Conservation (phyloP, 208 protist genomes). For the Acanthamoeba castellanii region DNA sequence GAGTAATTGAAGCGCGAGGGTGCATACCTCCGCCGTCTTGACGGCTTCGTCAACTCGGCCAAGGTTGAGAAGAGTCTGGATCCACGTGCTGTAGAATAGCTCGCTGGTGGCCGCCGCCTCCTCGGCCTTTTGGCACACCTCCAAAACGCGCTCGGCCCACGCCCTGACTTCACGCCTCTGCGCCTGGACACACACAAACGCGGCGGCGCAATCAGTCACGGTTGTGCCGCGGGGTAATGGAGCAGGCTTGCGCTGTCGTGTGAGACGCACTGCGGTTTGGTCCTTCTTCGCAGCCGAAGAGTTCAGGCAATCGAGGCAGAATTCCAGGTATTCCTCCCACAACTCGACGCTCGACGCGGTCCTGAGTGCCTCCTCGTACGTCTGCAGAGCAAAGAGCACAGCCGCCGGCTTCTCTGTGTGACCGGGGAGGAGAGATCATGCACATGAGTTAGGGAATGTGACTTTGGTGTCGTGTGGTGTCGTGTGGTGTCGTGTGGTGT, state of each 20-base stretch:
- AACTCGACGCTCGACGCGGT: not conserved
- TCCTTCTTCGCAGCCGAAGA: not conserved
- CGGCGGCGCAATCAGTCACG: too few species aligned
- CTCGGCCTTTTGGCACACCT: slow-evolving; percentile 38
- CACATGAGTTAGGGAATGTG: too few species aligned
- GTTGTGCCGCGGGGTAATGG: not conserved
- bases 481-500: too few species aligned
- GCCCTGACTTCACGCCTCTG: not conserved
- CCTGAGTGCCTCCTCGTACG: slow-evolving; percentile 16
- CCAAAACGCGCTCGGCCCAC: slow-evolving; percentile 19
- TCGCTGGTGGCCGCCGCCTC: not conserved
- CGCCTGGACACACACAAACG: not conserved
- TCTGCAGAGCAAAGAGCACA: slow-evolving; percentile 1
- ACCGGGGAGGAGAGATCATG: too few species aligned
- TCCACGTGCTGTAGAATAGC: not conserved
- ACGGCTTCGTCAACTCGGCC: not conserved
- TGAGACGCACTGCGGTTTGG: not conserved
- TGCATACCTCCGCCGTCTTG: not conserved
- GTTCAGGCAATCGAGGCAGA: not conserved
- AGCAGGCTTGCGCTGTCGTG: not conserved
- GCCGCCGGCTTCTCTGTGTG: not conserved
- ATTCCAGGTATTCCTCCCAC: slow-evolving; percentile 3
- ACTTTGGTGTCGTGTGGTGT: too few species aligned
- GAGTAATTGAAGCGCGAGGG: too few species aligned
- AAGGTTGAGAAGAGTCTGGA: not conserved